Percentiles rank a stretch among this genome's conserved stretches.
phyloP scores from a whole-genome alignment of 345 rosid species.

The Populus euphratica region DNA sequence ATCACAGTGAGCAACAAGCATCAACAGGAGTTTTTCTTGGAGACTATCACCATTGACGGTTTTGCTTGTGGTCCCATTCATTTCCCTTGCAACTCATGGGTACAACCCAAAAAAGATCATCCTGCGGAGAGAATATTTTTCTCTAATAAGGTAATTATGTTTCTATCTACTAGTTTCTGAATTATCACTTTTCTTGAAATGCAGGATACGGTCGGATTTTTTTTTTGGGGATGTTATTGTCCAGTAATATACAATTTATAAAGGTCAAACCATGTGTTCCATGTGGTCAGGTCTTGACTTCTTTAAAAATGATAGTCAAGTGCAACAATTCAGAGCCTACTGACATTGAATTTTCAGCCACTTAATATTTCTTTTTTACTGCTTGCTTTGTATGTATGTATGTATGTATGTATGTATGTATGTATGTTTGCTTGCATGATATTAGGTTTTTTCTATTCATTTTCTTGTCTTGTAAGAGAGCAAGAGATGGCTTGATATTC shows the following conservation, averaged over 20 bases:
- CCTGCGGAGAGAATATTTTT: conserved; percentile 72
- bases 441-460: background rate
- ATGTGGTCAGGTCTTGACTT: conserved; percentile 3
- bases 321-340: conserved; percentile 29
- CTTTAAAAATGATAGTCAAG: conserved; percentile 1
- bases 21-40: conserved; percentile 81
- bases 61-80: conserved; percentile 80
- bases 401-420: too few species aligned
- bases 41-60: conserved; percentile 80
- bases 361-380: background rate
- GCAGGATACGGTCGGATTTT: conserved; percentile 3
- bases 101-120: conserved; percentile 67
- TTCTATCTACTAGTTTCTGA: background rate
- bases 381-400: too few species aligned
- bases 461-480: background rate
- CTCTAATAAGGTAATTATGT: conserved; percentile 59
- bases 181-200: background rate
- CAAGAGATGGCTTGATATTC: background rate
- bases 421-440: background rate
- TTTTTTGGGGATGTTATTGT: background rate
- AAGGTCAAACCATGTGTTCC: conserved; percentile 14
- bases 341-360: background rate
- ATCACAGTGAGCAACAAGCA: conserved; percentile 81
- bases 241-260: background rate
- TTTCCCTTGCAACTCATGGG: conserved; percentile 97